Base-by-base conservation (phyloP, 106 monocot species). In the Dendrobium nobile region DNA sequence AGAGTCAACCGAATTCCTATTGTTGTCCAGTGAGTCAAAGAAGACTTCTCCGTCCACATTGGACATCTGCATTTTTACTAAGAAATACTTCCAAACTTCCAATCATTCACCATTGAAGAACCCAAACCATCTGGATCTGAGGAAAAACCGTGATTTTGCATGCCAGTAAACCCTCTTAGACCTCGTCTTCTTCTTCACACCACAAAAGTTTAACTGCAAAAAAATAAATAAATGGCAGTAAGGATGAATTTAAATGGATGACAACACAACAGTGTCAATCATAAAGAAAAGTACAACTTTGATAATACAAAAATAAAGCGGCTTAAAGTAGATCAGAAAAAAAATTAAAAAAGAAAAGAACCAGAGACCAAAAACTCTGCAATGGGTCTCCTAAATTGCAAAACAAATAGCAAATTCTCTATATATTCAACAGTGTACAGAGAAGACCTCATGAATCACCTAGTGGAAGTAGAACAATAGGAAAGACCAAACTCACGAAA, bases 11-110 rank as follows among this genome's bases (percentile, higher is more conserved):
- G 85, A 87, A 76, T 19, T 64, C 41, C 77, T 44, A 48, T 77
- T 37, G 64, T n/a, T 68, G 58, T 91, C 89, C 41, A 79, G 33
- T 15, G 91, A 79, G 44, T 94, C 93, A 67, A 83, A 82, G 86
- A 91, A 91, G 47, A 88, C 78, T 59, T 86, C 84, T 75, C 75
- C 90, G 54, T 85, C 86, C 20, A 28, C 83, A 76, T 79, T 16
- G 44, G 59, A 75, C 61, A 72, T 86, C 79, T 75, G 86, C 91
- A 91, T 93, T 82, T 75, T 86, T 80, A n/a, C 58, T 42, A 28
- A 65, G 24, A 81, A 77, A 7, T 48, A 37, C 41, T 67, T 27
- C 65, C n/a, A 77, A 37, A 26, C 54, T 43, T 40, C 47, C 75
- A 56, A 79, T 83, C 72, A 85, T 77, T 64, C 77, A 80, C 74